Percentiles rank a stretch among this genome's conserved stretches.
phyloP scores from a whole-genome alignment of 441 rosid genomes.

The Geranium incanum region DNA sequence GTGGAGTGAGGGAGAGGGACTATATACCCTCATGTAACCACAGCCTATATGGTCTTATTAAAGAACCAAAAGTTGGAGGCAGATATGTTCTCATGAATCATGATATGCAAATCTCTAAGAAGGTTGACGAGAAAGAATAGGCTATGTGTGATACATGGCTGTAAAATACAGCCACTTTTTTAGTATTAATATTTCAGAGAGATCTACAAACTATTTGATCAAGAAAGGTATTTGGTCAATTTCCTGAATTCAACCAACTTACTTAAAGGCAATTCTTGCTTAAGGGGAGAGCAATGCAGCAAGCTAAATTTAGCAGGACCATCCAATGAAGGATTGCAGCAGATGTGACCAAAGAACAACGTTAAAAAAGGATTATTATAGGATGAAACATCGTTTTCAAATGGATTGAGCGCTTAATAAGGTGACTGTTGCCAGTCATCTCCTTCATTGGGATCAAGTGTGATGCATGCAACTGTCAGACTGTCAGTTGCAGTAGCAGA shows the following conservation, averaged over 20 bases:
- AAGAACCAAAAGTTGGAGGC: not conserved
- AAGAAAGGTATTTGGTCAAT: not conserved
- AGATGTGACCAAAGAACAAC: no score
- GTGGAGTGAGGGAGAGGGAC: not conserved
- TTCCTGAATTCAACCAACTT: not conserved
- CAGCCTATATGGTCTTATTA: not conserved
- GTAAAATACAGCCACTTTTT: not conserved
- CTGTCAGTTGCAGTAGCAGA: no score
- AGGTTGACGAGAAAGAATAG: not conserved
- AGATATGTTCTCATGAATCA: not conserved
- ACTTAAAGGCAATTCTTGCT: no score
- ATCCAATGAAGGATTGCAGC: no score
- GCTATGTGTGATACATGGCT: not conserved
- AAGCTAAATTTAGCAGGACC: no score
- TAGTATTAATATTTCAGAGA: not conserved
- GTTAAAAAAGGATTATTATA: no score
- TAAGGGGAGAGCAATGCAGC: no score
- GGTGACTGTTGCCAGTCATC: no score
- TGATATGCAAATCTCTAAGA: not conserved
- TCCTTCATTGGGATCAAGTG: no score
- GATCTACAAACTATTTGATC: conserved; percentile 2
- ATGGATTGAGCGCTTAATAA: no score
- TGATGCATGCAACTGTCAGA: no score
- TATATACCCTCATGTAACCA: not conserved
- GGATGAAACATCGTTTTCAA: no score